These are phyloP conservation scores for Sindora glabra DNA, from an alignment of 306 rosid species.

Conservation along the genomic window DNA sequence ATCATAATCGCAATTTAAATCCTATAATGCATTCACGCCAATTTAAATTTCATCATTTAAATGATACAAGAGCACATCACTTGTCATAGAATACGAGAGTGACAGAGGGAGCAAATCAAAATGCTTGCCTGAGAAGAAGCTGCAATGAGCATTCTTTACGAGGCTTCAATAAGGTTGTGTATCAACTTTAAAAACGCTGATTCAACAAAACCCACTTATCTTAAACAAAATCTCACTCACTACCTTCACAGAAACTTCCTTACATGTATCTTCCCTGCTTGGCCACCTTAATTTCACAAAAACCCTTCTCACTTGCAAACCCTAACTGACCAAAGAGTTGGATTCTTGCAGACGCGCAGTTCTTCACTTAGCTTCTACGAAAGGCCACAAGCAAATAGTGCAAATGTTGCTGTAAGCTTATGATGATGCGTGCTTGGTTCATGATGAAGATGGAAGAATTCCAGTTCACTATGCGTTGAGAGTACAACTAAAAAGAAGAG, in stretches of 20 bases:
- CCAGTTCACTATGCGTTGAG: slow-evolving; percentile 14
- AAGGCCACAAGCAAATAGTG: neutral
- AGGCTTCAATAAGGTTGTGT: too few relatives aligned
- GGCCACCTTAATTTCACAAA: neutral
- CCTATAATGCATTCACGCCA: too few relatives aligned
- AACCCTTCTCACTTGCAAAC: neutral
- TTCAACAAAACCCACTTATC: neutral
- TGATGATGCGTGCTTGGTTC: neutral
- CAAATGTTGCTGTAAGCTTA: neutral
- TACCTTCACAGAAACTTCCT: neutral
- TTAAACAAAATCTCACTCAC: neutral
- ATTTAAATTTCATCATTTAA: too few relatives aligned
- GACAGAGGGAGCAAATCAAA: too few relatives aligned
- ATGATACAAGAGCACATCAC: too few relatives aligned
- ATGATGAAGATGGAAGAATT: neutral
- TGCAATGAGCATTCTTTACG: too few relatives aligned
- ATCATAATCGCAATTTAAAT: too few relatives aligned
- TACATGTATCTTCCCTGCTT: neutral
- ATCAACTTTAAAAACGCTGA: neutral
- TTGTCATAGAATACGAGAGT: too few relatives aligned
- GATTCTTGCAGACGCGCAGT: neutral
- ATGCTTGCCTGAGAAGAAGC: too few relatives aligned
- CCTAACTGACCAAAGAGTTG: neutral
- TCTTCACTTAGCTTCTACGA: neutral
- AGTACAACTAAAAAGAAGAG: too few relatives aligned